phyloP scores from a whole-genome alignment of 2,329 filamentous ascomycete genomes.

The Emmonsiellopsis sp. region DNA sequence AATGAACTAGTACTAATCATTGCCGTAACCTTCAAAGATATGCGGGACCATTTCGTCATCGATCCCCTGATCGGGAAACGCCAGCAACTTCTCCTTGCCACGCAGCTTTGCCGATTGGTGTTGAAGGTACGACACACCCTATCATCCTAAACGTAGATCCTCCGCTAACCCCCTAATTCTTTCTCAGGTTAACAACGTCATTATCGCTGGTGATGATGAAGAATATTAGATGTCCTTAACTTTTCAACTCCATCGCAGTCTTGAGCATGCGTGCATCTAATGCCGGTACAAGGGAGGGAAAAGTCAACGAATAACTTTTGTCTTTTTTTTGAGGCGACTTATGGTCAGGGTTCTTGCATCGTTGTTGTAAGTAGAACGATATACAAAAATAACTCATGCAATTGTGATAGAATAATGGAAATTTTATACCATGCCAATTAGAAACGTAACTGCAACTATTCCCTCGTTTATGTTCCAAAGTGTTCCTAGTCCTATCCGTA shows the following conservation, averaged over 20 bases:
- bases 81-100: constrained; percentile 91
- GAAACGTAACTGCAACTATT: too few species aligned
- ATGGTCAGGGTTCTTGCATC: neutral
- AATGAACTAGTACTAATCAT: constrained; percentile 4
- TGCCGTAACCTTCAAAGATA: constrained; percentile 48
- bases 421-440: neutral
- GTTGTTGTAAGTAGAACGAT: neutral
- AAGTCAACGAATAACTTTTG: neutral
- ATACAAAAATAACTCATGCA: neutral
- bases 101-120: constrained; percentile 96
- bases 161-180: constrained; percentile 11
- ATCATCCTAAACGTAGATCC: neutral
- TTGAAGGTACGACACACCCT: constrained; percentile 56
- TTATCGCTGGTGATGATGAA: constrained; percentile 78
- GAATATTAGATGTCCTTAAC: constrained; percentile 56
- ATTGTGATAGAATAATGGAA: constrained; percentile 1
- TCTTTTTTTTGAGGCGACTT: neutral
- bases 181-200: constrained; percentile 73
- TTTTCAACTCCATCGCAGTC: neutral
- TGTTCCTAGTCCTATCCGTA: too few species aligned
- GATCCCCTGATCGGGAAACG: constrained; percentile 97
- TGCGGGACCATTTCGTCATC: constrained; percentile 97
- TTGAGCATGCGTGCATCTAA: neutral
- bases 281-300: neutral
- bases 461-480: too few species aligned